These are phyloP conservation scores for Fusarium floridanum DNA, from an alignment of 2,329 filamentous ascomycete species.

Conservation along the genomic window DNA sequence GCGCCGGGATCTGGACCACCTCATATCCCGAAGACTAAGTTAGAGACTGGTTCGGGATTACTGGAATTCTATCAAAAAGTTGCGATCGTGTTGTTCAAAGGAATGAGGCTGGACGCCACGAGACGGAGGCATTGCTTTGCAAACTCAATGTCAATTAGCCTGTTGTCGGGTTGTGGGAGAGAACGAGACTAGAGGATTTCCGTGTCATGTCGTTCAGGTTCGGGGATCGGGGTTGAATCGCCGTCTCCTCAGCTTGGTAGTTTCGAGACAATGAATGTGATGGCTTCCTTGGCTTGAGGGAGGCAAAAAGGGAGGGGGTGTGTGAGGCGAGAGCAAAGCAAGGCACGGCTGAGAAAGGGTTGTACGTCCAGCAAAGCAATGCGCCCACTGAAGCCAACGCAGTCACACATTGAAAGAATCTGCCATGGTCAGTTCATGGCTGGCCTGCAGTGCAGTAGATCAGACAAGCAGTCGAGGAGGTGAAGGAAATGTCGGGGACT, in stretches of 20 bases:
- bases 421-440: conserved; percentile 11
- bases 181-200: neutral
- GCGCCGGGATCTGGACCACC: conserved; percentile 9
- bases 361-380: neutral
- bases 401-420: neutral
- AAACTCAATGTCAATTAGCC: conserved; percentile 9
- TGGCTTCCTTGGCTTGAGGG: conserved; percentile 14
- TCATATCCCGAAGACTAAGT: conserved; percentile 17
- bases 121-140: neutral
- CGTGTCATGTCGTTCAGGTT: conserved; percentile 21
- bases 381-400: neutral
- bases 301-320: conserved; percentile 13
- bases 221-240: conserved; percentile 17
- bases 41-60: neutral
- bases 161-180: neutral
- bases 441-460: conserved; percentile 9
- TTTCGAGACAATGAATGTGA: conserved; percentile 25
- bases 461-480: neutral
- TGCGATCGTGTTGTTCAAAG: conserved; percentile 18
- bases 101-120: conserved; percentile 34
- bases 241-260: neutral
- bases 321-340: neutral
- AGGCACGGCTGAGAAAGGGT: neutral
- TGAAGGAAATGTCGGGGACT: neutral
- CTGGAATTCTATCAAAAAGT: conserved; percentile 17